These are phyloP conservation scores for Solanum peruvianum DNA, from an alignment of 257 asterid species.

Conservation along the genomic window DNA sequence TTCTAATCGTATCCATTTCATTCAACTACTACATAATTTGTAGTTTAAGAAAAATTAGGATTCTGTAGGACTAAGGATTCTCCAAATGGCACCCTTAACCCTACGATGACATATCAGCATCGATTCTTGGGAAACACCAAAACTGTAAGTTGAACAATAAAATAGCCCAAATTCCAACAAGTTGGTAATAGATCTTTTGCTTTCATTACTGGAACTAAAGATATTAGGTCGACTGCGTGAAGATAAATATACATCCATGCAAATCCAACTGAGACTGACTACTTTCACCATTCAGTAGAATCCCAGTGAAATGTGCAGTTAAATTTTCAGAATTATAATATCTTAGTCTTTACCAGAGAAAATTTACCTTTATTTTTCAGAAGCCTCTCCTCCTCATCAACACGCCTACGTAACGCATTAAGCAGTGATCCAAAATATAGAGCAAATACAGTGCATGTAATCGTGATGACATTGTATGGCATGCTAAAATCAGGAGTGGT, in stretches of 20 bases:
- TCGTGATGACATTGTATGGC: conserved; percentile 97
- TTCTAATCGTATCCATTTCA: background rate
- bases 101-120: background rate
- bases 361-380: conserved; percentile 47
- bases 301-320: background rate
- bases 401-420: conserved; percentile 75
- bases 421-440: conserved; percentile 90
- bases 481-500: conserved; percentile 99
- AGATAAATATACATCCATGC: background rate
- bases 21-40: background rate
- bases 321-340: background rate
- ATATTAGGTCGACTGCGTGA: background rate
- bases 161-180: background rate
- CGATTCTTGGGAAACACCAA: background rate
- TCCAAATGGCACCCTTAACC: background rate
- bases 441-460: conserved; percentile 94
- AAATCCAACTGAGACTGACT: background rate
- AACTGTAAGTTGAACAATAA: background rate
- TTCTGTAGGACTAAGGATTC: background rate
- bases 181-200: background rate
- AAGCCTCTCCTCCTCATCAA: conserved; percentile 75
- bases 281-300: background rate
- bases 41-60: background rate
- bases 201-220: background rate
- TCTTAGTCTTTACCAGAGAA: background rate